These are phyloP conservation scores for Lentinula guzmanii DNA, from an alignment of 768 basidiomycete genomes.

Conservation along the genomic window DNA sequence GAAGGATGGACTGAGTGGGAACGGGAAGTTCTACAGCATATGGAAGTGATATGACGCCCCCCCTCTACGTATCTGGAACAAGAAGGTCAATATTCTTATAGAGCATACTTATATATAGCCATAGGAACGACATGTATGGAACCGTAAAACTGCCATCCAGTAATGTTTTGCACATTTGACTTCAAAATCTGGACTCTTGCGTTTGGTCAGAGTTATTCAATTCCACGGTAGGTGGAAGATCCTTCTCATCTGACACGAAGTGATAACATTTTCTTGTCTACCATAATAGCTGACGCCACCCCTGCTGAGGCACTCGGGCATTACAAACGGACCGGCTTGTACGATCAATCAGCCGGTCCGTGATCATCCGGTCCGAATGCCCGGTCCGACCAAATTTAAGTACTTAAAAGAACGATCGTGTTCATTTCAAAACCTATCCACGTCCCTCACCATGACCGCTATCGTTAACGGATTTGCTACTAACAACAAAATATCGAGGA, in stretches of 20 bases:
- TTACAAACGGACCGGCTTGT: background rate
- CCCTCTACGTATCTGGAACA: background rate
- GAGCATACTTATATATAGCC: background rate
- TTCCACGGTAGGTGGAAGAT: background rate
- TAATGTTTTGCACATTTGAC: background rate
- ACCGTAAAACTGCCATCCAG: background rate
- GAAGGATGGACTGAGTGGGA: conserved; percentile 83
- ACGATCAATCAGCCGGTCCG: background rate
- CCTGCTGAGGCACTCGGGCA: background rate
- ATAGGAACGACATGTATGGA: background rate
- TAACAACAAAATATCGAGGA: conserved; percentile 31
- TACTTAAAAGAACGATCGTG: background rate
- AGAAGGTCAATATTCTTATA: background rate
- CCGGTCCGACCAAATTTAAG: background rate
- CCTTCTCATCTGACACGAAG: background rate
- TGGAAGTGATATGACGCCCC: conserved; percentile 36
- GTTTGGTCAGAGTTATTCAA: background rate
- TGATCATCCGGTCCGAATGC: background rate
- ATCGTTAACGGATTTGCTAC: conserved; percentile 20
- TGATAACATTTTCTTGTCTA: background rate
- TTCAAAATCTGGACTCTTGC: background rate
- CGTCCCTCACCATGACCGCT: conserved; percentile 30
- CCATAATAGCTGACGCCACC: too few species aligned
- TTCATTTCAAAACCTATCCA: background rate
- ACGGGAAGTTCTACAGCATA: conserved; percentile 59